Percentiles rank a stretch among this genome's conserved stretches.
These are phyloP conservation scores for Fusarium staphyleae DNA, from an alignment of 2,329 filamentous ascomycete species.

Conservation along the genomic window DNA sequence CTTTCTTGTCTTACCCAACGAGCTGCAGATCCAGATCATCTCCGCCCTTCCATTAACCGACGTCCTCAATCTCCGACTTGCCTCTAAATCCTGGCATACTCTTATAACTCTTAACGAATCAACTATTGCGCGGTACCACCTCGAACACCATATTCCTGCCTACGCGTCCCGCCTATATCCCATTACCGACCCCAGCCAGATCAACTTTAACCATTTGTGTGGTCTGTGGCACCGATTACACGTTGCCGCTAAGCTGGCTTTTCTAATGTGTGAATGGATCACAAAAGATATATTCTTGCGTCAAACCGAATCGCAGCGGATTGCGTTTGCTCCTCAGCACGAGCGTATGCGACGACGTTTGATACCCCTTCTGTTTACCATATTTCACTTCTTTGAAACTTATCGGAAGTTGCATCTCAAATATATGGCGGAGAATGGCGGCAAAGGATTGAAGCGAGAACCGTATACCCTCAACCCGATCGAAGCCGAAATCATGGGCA, in stretches of 20 bases:
- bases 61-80: constrained; percentile 64
- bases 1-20: constrained; percentile 65
- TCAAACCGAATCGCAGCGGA: constrained; percentile 60
- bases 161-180: constrained; percentile 69
- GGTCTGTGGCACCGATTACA: constrained; percentile 71
- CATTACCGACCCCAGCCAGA: constrained; percentile 52
- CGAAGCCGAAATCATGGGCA: constrained; percentile 66
- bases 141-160: constrained; percentile 64
- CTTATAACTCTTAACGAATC: constrained; percentile 67
- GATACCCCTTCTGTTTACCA: constrained; percentile 68
- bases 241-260: constrained; percentile 68
- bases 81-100: constrained; percentile 65
- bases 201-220: constrained; percentile 68
- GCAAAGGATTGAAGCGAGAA: constrained; percentile 57
- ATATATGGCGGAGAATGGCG: constrained; percentile 60
- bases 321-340: constrained; percentile 66
- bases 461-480: constrained; percentile 70
- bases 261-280: constrained; percentile 69
- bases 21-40: constrained; percentile 69
- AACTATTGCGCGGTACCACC: constrained; percentile 67
- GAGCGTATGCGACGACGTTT: constrained; percentile 70
- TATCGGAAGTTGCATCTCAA: constrained; percentile 66
- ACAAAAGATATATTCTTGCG: constrained; percentile 70
- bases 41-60: constrained; percentile 66
- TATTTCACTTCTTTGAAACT: constrained; percentile 73